A percentile compares a stretch with the other conserved stretches of the same genome.
Conservation (phyloP, 768 basidiomycete species). For the Lyophyllum shimeji region DNA sequence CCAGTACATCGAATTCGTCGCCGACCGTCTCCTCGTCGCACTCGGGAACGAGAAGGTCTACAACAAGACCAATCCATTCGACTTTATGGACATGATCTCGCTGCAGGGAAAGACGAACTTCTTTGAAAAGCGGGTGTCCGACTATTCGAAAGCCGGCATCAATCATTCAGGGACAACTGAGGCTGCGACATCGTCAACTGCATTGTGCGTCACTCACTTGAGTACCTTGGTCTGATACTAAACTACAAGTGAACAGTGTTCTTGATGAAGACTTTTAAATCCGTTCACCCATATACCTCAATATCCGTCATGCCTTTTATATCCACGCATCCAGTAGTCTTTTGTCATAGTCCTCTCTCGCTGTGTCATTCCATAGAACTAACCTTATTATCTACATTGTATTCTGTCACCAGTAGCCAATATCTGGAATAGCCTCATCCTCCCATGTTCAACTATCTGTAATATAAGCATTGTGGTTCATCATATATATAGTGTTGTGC, state of each 20-base stretch:
- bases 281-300: neutral
- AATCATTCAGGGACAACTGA: constrained; percentile 29
- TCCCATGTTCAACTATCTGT: neutral
- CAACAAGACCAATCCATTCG: constrained; percentile 78
- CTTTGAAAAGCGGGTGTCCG: constrained; percentile 93
- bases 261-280: constrained; percentile 16
- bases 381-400: constrained; percentile 2
- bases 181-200: constrained; percentile 1
- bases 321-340: neutral
- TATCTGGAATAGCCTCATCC: no score
- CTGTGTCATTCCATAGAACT: neutral
- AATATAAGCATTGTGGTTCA: neutral
- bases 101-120: constrained; percentile 97
- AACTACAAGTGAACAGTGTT: neutral
- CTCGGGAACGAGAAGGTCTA: constrained; percentile 85
- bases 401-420: constrained; percentile 1
- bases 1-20: constrained; percentile 90
- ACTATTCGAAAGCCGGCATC: constrained; percentile 72
- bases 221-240: neutral
- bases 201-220: neutral
- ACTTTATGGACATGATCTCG: constrained; percentile 96
- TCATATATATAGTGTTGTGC: no score
- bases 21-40: constrained; percentile 83
- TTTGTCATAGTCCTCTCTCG: neutral
- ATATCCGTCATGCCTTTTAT: neutral